Base-by-base conservation (phyloP, 805 yeast genomes). In the Candida dendrica region DNA sequence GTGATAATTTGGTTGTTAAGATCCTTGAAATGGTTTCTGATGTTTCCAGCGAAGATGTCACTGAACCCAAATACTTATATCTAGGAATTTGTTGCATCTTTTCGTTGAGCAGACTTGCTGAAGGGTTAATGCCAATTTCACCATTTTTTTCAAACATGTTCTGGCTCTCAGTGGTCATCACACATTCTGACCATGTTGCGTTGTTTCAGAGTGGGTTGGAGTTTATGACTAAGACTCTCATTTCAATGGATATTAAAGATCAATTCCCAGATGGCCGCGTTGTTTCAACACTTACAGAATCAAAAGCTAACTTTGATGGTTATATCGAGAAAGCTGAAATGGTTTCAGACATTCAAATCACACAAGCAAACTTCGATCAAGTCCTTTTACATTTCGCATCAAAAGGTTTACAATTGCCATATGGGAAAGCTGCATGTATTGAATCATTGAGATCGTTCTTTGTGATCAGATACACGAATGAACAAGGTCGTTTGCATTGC, bases 341-440 rank as follows among this genome's bases (percentile, higher is more conserved):
- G 0, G 17, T 59, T 11, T 66, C 65, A 44, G 66, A 62, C 3
- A 52, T 75, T 7, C 49, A 49, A 9, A 58, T 80, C 42, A 63
- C 65, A 1, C 56, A 55, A 27, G 63, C 63, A 2, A 79, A 75
- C 51, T 71, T 81, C 48, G 78, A 81, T 42, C 66, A 69, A 24
- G 65, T 76, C 16, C 55, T 82, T 30, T 56, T 77, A 26, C 64
- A 66, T 36, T 52, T 73, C 17, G 59, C 76, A 16, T 64, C 75
- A 4, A 79, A 74, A 52, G 91, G 90, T 0, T 58, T 82, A 34
- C 71, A 74, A 31, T 60, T 77, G 8, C 77, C 87, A 7, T 78
- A 74, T 42, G 66, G 81, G 17, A 74, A 72, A 43, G 71, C 68
- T 9, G 61, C 69, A 3, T 72, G 85, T 0, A 53, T 75, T 29